phyloP scores from a whole-genome alignment of 1,284 basidiomycete species.

The Meripilus lineatus region DNA sequence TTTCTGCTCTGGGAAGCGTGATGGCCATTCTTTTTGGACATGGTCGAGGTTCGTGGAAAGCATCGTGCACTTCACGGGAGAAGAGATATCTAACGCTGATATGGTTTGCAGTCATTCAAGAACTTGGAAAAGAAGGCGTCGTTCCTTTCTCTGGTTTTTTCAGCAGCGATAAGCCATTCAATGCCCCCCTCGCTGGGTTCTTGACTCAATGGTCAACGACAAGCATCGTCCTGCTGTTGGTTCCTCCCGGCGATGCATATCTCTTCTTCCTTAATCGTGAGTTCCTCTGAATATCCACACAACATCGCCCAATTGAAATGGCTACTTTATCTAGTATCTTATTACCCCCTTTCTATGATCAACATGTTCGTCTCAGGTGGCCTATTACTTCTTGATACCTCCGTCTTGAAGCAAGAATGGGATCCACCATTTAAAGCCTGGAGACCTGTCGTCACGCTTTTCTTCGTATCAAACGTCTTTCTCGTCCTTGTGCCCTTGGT shows the following conservation, averaged over 20 bases:
- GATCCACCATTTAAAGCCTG: conserved; percentile 57
- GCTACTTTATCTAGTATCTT: conserved; percentile 35
- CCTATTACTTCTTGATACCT: conserved; percentile 50
- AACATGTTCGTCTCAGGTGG: conserved; percentile 59
- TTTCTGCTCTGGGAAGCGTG: conserved; percentile 60
- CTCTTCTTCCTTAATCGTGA: conserved; percentile 59
- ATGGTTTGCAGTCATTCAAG: conserved; percentile 52
- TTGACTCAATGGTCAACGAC: conserved; percentile 54
- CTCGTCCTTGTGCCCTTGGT: conserved; percentile 54
- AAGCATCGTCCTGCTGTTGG: conserved; percentile 39
- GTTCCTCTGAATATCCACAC: conserved; percentile 18
- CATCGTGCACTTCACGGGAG: background rate
- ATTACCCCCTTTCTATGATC: conserved; percentile 49
- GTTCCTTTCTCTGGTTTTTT: conserved; percentile 58
- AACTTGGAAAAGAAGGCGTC: conserved; percentile 62
- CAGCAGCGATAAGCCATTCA: conserved; percentile 60
- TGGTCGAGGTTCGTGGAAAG: conserved; percentile 45
- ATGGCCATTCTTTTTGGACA: conserved; percentile 58
- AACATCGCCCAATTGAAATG: too few species aligned
- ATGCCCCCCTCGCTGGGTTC: conserved; percentile 54
- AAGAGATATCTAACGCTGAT: background rate
- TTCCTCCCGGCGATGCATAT: conserved; percentile 65
- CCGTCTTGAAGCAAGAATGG: conserved; percentile 45
- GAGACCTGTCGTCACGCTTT: conserved; percentile 41
- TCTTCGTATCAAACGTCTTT: conserved; percentile 62